Evolutionary conservation across 2,329 filamentous ascomycete species (phyloP), one percentile per base, ranked within the genome.

Genomic region (Xylariaceae sp.): DNA sequence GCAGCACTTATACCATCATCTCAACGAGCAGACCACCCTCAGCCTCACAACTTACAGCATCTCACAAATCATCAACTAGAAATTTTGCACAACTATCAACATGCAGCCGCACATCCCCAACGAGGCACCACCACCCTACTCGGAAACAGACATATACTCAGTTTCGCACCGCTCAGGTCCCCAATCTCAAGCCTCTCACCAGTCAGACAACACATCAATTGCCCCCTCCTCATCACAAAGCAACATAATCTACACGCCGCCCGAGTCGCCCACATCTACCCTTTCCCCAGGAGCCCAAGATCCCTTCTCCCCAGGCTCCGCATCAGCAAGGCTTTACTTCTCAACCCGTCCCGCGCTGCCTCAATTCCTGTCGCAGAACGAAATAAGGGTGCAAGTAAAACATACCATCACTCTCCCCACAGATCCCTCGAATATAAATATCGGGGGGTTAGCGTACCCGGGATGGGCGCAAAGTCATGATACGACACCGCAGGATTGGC

Each of bases 61-160:
- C 22, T 27, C 22, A 27, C 22, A 27, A 27, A 4, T 27, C 22
- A 27, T 27, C 22, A 27, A 27, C 22, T 35, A 35, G 32, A 14
- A 14, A 4, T 9, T 15, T 14, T 18, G 5, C 39, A 41, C 14
- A 18, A 41, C 18, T 14, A 65, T 64, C 62, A 44, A 56, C 6
- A 65, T 65, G 57, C 66, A 62, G 47, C 53, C 48, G 12, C 58
- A 65, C 31, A 69, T 65, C 7, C 76, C 77, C 12, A 66, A 72
- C 47, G 71, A 64, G 6, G 76, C 78, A 17, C 79, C 78, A 39
- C 78, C 78, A 5, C 80, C 80, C 6, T 83, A 83, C 58, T 74
- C 74, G 36, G 78, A 80, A 62, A 81, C 76, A 14, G 79, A 82
- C 61, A 72, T 78, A 35, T 78, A 74, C 66, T 80, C 76, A 12